Evolutionary conservation across 2,329 filamentous ascomycete genomes (phyloP).

Genomic region (Xylaria polymorpha): DNA sequence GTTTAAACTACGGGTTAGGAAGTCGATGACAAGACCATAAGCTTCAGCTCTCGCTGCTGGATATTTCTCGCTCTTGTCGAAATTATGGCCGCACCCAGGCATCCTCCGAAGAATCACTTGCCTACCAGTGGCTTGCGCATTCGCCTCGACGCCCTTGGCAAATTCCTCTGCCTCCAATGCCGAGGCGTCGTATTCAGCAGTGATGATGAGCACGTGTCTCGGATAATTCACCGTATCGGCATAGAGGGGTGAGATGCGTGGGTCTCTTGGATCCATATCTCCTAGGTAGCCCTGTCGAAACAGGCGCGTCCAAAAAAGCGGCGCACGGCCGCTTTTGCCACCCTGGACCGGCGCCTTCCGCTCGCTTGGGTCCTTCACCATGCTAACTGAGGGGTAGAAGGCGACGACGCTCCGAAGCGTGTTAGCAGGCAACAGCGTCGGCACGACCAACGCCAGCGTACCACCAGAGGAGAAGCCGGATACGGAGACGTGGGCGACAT

Average conservation of each 20-base stretch:
- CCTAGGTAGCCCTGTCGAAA: conserved; percentile 52
- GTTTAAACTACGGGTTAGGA: not conserved
- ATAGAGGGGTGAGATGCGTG: conserved; percentile 52
- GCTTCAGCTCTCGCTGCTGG: conserved; percentile 29
- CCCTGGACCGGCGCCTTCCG: conserved; percentile 48
- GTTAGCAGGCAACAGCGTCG: conserved; percentile 52
- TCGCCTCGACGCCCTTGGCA: conserved; percentile 39
- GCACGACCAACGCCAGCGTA: conserved; percentile 55
- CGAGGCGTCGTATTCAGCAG: conserved; percentile 52
- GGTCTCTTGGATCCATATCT: conserved; percentile 46
- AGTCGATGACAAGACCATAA: conserved; percentile 10
- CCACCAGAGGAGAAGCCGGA: conserved; percentile 61
- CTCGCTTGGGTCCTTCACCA: conserved; percentile 46
- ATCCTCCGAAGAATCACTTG: conserved; percentile 44
- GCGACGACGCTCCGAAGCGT: conserved; percentile 62
- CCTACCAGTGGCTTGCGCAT: conserved; percentile 33
- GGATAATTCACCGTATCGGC: conserved; percentile 37
- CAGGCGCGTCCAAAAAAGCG: conserved; percentile 38
- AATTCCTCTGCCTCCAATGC: conserved; percentile 52
- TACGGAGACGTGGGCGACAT: conserved; percentile 52
- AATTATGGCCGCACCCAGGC: conserved; percentile 38
- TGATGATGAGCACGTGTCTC: conserved; percentile 48
- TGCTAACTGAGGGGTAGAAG: conserved; percentile 56
- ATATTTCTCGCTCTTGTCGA: conserved; percentile 37
- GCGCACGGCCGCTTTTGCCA: conserved; percentile 26